phyloP scores from a whole-genome alignment of 805 yeast species.

The Metschnikowia proteae region DNA sequence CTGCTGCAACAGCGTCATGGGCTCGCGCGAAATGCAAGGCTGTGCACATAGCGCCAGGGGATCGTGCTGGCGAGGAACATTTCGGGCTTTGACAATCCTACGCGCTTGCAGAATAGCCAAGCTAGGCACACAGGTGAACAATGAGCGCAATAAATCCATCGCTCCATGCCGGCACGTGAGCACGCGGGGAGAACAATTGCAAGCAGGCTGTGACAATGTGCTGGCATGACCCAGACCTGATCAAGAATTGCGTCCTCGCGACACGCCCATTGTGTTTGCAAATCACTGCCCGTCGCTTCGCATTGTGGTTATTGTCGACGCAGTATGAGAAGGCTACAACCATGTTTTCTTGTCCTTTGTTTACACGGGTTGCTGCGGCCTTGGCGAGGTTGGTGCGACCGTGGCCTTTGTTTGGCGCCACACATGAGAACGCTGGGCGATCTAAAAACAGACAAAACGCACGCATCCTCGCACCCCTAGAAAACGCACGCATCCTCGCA shows the following conservation, averaged over 20 bases:
- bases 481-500: not conserved
- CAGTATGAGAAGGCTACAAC: too few species aligned
- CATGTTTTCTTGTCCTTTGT: not conserved
- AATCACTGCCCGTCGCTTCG: too few species aligned
- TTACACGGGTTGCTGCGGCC: not conserved
- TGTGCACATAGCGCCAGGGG: not conserved
- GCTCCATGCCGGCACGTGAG: too few species aligned
- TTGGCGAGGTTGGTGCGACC: not conserved
- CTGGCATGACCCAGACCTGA: too few species aligned
- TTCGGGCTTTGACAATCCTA: not conserved
- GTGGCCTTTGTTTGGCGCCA: not conserved
- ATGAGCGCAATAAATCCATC: not conserved
- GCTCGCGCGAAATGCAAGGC: not conserved
- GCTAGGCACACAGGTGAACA: not conserved
- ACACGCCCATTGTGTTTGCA: too few species aligned
- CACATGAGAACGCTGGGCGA: slow-evolving; percentile 2
- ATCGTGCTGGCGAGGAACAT: slow-evolving; percentile 3
- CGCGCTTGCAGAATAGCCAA: not conserved
- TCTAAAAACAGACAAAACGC: not conserved
- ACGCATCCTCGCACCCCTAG: not conserved
- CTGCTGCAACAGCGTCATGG: slow-evolving; percentile 1
- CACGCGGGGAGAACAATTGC: not conserved
- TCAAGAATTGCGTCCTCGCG: too few species aligned
- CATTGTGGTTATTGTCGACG: too few species aligned
- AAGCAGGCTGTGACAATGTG: not conserved